Percentiles rank a stretch among this genome's conserved stretches.
These are phyloP conservation scores for Magnusiomyces sp. DNA, from an alignment of 1,139 yeast species.

Conservation along the genomic window DNA sequence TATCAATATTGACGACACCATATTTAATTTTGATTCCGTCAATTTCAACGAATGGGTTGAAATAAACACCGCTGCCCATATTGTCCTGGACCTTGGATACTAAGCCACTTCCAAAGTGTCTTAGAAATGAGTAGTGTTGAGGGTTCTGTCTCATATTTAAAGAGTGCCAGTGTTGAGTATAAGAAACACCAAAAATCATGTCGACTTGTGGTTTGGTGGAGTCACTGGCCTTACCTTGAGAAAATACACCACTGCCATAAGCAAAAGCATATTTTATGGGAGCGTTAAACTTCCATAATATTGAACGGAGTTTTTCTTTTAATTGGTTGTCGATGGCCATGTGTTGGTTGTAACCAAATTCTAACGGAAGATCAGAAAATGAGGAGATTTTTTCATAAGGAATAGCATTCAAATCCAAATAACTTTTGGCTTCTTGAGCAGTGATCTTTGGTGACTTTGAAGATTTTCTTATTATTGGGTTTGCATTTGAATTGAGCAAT, in stretches of 20 bases:
- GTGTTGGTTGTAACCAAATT: constrained; percentile 53
- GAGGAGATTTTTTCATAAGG: constrained; percentile 27
- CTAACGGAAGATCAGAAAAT: constrained; percentile 44
- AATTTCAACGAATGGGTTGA: constrained; percentile 77
- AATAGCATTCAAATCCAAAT: constrained; percentile 21
- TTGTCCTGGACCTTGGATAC: constrained; percentile 51
- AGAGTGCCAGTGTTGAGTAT: constrained; percentile 67
- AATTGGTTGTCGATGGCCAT: constrained; percentile 40
- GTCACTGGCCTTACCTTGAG: constrained; percentile 48
- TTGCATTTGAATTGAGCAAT: background rate
- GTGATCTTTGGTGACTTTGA: too few relatives aligned
- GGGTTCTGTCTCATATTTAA: constrained; percentile 57
- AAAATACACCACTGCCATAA: constrained; percentile 91
- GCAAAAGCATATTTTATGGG: constrained; percentile 77
- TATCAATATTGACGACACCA: constrained; percentile 67
- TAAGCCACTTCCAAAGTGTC: constrained; percentile 49
- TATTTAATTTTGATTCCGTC: constrained; percentile 64
- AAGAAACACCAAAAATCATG: constrained; percentile 73
- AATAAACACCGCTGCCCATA: constrained; percentile 87
- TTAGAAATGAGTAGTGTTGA: constrained; percentile 66
- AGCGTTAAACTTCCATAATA: constrained; percentile 53
- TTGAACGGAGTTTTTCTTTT: constrained; percentile 41
- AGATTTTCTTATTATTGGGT: too few relatives aligned
- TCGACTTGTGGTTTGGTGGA: constrained; percentile 64
- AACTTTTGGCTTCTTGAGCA: constrained; percentile 13